Evolutionary conservation across 2,329 filamentous ascomycete genomes (phyloP).

Genomic region (Scedosporium aurantiacum): DNA sequence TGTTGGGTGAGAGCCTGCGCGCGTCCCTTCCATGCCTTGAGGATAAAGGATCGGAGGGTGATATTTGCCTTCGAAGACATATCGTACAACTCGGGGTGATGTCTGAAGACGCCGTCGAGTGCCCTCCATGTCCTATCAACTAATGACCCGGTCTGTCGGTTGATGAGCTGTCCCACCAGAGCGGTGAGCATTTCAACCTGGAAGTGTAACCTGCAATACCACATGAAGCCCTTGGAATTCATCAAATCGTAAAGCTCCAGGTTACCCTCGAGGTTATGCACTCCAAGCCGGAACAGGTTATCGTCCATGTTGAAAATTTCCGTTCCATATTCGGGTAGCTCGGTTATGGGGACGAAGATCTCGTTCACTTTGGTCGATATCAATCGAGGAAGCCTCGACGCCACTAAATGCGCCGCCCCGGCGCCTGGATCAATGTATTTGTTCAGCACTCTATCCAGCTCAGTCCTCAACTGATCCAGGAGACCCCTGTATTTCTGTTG

Average conservation of each 20-base stretch:
- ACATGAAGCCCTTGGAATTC: constrained; percentile 37
- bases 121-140: constrained; percentile 43
- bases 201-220: constrained; percentile 44
- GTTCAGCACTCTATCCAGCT: constrained; percentile 33
- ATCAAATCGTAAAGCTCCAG: constrained; percentile 31
- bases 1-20: constrained; percentile 20
- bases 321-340: constrained; percentile 36
- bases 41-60: constrained; percentile 26
- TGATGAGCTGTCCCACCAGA: constrained; percentile 41
- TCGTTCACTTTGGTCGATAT: constrained; percentile 38
- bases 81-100: constrained; percentile 40
- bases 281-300: constrained; percentile 43
- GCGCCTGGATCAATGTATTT: constrained; percentile 40
- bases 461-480: constrained; percentile 29
- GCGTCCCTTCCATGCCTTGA: constrained; percentile 31
- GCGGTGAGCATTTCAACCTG: constrained; percentile 45
- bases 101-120: constrained; percentile 34
- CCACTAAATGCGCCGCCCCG: constrained; percentile 40
- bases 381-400: constrained; percentile 33
- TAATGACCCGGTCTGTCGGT: constrained; percentile 34
- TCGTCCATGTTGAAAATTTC: constrained; percentile 39
- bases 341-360: constrained; percentile 33
- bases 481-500: constrained; percentile 16
- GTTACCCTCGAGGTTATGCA: constrained; percentile 37
- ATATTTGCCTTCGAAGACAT: constrained; percentile 24